phyloP scores from a whole-genome alignment of 257 asterid genomes.

The Oldenlandia corymbosa region DNA sequence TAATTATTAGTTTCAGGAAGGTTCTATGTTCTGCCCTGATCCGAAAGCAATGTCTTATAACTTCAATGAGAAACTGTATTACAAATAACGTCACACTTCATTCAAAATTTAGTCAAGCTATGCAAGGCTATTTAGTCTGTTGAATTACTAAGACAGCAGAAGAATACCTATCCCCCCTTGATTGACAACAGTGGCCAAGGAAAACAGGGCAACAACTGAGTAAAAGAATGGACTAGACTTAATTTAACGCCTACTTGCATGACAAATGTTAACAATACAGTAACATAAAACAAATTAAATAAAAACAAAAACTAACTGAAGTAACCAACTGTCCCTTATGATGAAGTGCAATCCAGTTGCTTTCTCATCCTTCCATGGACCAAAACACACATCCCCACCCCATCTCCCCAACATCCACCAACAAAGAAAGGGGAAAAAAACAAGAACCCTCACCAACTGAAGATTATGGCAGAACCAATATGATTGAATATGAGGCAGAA shows the following conservation, averaged over 20 bases:
- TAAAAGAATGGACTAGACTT: not conserved
- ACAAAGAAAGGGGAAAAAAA: not conserved
- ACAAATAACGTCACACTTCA: not conserved
- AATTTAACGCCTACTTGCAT: not conserved
- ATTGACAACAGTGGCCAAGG: not conserved
- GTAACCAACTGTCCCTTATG: no score
- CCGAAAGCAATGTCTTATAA: no score
- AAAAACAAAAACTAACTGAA: no score
- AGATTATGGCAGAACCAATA: not conserved
- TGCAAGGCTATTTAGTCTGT: not conserved
- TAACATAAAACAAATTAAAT: not conserved
- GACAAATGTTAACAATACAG: not conserved
- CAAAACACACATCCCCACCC: not conserved
- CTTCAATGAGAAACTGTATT: not conserved
- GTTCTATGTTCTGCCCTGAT: no score
- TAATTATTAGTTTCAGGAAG: slow-evolving; percentile 2
- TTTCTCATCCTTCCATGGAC: not conserved
- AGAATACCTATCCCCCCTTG: not conserved
- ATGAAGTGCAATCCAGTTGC: not conserved
- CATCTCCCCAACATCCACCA: not conserved
- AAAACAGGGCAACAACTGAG: not conserved
- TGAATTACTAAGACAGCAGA: not conserved
- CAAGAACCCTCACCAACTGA: not conserved
- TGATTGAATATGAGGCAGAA: not conserved
- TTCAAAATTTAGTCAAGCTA: not conserved